Conservation (phyloP, 2,329 filamentous ascomycete species). For the Sporothrix curviconia region DNA sequence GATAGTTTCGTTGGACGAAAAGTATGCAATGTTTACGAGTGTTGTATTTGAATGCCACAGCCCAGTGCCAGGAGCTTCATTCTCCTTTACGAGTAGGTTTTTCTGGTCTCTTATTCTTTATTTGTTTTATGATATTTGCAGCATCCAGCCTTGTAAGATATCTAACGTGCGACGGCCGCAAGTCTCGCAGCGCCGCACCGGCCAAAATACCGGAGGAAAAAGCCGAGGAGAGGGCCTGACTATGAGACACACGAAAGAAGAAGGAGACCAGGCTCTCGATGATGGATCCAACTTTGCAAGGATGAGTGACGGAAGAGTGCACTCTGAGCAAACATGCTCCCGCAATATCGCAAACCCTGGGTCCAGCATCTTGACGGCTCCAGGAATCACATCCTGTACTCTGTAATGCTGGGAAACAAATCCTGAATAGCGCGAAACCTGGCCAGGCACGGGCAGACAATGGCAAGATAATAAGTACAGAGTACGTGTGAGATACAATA, state of each 20-base stretch:
- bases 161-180: slow-evolving; percentile 8
- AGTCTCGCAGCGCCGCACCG: slow-evolving; percentile 3
- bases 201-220: slow-evolving; percentile 12
- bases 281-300: no score
- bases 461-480: not conserved
- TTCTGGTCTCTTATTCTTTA: no score
- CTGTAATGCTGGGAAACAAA: not conserved
- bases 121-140: no score
- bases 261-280: not conserved
- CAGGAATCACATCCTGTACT: not conserved
- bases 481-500: no score
- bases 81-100: no score
- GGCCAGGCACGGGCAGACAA: not conserved
- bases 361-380: not conserved
- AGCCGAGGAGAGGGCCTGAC: no score
- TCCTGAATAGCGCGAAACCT: not conserved
- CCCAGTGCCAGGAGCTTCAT: no score
- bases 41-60: no score
- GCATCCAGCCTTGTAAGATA: no score
- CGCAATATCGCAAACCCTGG: slow-evolving; percentile 13
- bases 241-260: not conserved
- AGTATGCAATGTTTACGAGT: no score
- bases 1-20: no score
- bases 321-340: slow-evolving; percentile 5
- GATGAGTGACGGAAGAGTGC: not conserved